Evolutionary conservation across 306 rosid genomes (phyloP), one percentile per base, ranked within the genome.

Genomic region (Amphicarpaea edgeworthii): DNA sequence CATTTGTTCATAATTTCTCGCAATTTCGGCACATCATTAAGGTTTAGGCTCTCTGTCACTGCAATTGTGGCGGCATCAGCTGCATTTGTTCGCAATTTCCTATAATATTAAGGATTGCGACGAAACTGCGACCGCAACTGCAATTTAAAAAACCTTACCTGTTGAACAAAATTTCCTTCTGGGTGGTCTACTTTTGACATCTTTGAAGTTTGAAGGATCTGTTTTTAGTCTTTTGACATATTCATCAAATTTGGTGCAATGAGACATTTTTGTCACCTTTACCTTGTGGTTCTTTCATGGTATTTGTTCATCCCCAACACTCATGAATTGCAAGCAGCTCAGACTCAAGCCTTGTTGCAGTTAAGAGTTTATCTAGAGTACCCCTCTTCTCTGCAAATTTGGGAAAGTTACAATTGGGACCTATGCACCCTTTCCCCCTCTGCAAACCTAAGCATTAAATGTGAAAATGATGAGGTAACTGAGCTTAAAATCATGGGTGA

Each of bases 401-500:
- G 86, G 93, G 81, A 77, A 57, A 77, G 72, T 83, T 86, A 77
- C 85, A 0, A 41, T 60, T 85, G 82, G 4, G 93, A 88, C 81
- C 53, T 87, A 9, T 93, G 97, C 47, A 40, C 26, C 79, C 9
- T 87, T 78, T 50, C 91, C 77, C 67, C 88, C 45, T 77, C 93
- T 62, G 73, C 67, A 45, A 79, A 84, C 19, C 11, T 80, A 83
- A 85, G 87, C 77, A 72, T 92, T 41, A 80, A 81, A 75, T 93
- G 97, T 73, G 84, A 85, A 81, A 82, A 42, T 21, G 78, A 79
- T 79, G 78, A 81, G 19, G 77, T 93, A 32, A 84, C 86, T 11
- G 93, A 85, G 86, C 93, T 93, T 68, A 83, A 87, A 78, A 80
- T 93, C 19, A 83, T 77, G 91, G 97, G 96, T 45, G 93, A 84